Conservation (phyloP, 805 yeast genomes). For the Candida ficus region DNA sequence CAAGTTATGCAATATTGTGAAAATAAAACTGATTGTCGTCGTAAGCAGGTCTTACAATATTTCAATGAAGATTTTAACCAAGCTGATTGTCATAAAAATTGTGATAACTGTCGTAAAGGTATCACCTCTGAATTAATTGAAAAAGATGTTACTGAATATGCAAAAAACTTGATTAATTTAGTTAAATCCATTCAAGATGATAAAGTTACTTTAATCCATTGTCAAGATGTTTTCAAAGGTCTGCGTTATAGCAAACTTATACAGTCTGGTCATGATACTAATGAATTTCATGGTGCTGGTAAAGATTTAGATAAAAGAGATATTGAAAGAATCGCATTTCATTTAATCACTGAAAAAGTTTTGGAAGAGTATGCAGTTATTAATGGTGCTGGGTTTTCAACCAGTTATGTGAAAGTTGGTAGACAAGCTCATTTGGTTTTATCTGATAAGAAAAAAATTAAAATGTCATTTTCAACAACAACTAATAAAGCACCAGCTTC, state of each 20-base stretch:
- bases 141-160: slow-evolving; percentile 64
- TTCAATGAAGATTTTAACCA: slow-evolving; percentile 81
- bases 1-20: slow-evolving; percentile 92
- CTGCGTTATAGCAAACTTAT: slow-evolving; percentile 57
- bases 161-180: slow-evolving; percentile 53
- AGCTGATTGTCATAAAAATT: slow-evolving; percentile 56
- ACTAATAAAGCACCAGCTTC: background rate
- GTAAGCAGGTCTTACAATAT: slow-evolving; percentile 83
- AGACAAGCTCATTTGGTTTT: slow-evolving; percentile 46
- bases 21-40: slow-evolving; percentile 82
- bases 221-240: slow-evolving; percentile 82
- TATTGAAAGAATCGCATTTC: slow-evolving; percentile 78
- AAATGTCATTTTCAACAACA: slow-evolving; percentile 40
- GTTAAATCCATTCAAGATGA: slow-evolving; percentile 50
- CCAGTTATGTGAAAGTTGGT: slow-evolving; percentile 68
- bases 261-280: slow-evolving; percentile 54
- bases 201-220: slow-evolving; percentile 70
- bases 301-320: slow-evolving; percentile 57
- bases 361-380: slow-evolving; percentile 67
- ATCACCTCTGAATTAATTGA: slow-evolving; percentile 38
- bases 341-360: slow-evolving; percentile 59
- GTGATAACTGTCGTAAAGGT: slow-evolving; percentile 76
- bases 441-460: slow-evolving; percentile 38
- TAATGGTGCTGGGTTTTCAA: slow-evolving; percentile 75
- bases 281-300: slow-evolving; percentile 69